These are phyloP conservation scores for Arthrobotrys musiformis DNA, from an alignment of 2,329 filamentous ascomycete species.

Conservation along the genomic window DNA sequence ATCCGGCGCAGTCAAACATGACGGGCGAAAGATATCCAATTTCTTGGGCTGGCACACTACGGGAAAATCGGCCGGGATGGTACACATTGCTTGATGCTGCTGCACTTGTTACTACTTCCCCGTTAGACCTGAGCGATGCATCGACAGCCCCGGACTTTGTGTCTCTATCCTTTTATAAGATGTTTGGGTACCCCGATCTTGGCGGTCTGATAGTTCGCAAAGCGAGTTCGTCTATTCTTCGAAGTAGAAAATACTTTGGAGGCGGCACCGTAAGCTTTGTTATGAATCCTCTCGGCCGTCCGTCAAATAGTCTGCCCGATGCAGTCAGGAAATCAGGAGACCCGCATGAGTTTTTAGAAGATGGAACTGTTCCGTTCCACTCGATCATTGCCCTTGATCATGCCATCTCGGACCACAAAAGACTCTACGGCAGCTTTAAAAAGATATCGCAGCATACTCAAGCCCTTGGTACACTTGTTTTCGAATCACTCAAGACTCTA, in stretches of 20 bases:
- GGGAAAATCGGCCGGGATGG: slow-evolving; percentile 60
- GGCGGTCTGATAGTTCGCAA: slow-evolving; percentile 82
- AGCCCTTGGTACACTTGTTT: slow-evolving; percentile 72
- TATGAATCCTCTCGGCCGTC: slow-evolving; percentile 65
- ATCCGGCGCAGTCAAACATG: slow-evolving; percentile 93
- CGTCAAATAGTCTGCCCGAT: slow-evolving; percentile 81
- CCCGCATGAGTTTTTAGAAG: slow-evolving; percentile 85
- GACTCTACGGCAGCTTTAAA: slow-evolving; percentile 77
- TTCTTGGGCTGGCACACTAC: slow-evolving; percentile 71
- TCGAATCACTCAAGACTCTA: slow-evolving; percentile 70
- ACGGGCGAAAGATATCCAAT: slow-evolving; percentile 80
- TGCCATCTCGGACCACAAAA: slow-evolving; percentile 76
- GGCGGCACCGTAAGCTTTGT: slow-evolving; percentile 95
- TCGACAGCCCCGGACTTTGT: slow-evolving; percentile 80
- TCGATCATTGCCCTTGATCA: slow-evolving; percentile 83
- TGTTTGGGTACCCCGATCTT: slow-evolving; percentile 95
- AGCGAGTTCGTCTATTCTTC: slow-evolving; percentile 53
- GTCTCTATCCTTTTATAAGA: slow-evolving; percentile 91
- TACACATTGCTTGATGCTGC: slow-evolving; percentile 87
- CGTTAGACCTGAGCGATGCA: slow-evolving; percentile 74
- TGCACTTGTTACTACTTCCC: slow-evolving; percentile 79
- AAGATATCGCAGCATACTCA: slow-evolving; percentile 77
- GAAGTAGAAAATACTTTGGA: slow-evolving; percentile 80
- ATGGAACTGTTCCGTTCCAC: slow-evolving; percentile 90
- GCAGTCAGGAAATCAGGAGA: slow-evolving; percentile 73